A percentile compares a stretch with the other conserved stretches of the same genome.
Conservation (phyloP, 2,329 filamentous ascomycete genomes). For the Bipolaris oryzae region DNA sequence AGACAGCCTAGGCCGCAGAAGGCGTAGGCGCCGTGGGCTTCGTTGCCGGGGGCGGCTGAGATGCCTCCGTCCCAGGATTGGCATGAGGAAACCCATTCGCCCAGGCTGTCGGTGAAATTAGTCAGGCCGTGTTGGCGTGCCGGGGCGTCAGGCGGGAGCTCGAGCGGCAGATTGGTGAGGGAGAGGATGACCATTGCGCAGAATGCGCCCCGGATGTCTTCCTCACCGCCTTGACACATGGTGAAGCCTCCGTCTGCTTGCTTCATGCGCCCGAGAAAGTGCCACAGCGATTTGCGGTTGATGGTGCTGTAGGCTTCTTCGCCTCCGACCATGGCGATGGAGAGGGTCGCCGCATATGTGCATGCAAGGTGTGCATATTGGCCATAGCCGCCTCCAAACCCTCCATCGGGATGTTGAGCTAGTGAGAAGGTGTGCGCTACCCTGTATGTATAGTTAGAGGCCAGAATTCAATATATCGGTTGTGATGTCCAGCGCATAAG, state of each 20-base stretch:
- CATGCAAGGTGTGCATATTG: constrained; percentile 88
- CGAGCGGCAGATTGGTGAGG: constrained; percentile 80
- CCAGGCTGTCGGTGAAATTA: constrained; percentile 73
- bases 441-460: constrained; percentile 44
- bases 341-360: constrained; percentile 82
- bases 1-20: constrained; percentile 93
- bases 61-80: constrained; percentile 97
- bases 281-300: constrained; percentile 86
- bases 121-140: constrained; percentile 67
- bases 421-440: constrained; percentile 75
- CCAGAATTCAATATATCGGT: neutral
- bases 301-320: constrained; percentile 74
- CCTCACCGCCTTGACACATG: constrained; percentile 84
- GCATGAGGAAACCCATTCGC: constrained; percentile 82
- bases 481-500: neutral
- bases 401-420: constrained; percentile 82
- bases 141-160: constrained; percentile 74
- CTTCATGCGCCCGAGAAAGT: constrained; percentile 86
- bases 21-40: constrained; percentile 95
- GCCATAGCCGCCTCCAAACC: constrained; percentile 92
- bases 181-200: constrained; percentile 86
- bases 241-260: constrained; percentile 88
- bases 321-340: constrained; percentile 78
- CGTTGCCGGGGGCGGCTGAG: constrained; percentile 79
- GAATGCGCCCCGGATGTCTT: constrained; percentile 92